phyloP scores from a whole-genome alignment of 169 alveolate genomes.

The Eimeria acervulina region DNA sequence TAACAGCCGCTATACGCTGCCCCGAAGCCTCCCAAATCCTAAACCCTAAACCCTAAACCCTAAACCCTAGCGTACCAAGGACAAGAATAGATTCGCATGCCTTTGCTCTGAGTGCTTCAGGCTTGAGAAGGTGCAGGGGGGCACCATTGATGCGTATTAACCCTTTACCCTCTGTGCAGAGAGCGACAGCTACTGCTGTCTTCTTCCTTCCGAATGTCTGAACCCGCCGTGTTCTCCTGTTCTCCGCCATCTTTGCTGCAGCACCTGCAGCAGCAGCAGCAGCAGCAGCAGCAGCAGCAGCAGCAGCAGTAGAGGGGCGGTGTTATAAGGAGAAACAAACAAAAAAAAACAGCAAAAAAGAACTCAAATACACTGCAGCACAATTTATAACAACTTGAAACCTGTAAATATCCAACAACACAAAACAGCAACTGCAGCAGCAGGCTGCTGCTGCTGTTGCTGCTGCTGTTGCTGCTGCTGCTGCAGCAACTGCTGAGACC shows the following conservation, averaged over 20 bases:
- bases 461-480: slow-evolving; percentile 41
- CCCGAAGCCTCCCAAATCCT: not conserved
- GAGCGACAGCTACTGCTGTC: slow-evolving; percentile 99
- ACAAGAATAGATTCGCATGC: slow-evolving; percentile 98
- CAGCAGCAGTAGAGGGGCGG: not conserved
- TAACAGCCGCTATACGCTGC: not conserved
- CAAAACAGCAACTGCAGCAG: slow-evolving; percentile 7
- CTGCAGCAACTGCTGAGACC: not conserved
- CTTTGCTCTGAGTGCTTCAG: slow-evolving; percentile 95
- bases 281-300: slow-evolving; percentile 21
- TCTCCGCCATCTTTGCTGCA: slow-evolving; percentile 67
- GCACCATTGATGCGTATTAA: slow-evolving; percentile 89
- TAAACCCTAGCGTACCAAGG: slow-evolving; percentile 91
- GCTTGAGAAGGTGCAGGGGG: slow-evolving; percentile 83
- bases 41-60: not conserved
- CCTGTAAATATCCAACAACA: not conserved
- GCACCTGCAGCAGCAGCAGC: slow-evolving; percentile 36
- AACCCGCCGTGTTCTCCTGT: slow-evolving; percentile 68
- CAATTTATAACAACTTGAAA: not conserved
- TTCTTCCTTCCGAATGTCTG: slow-evolving; percentile 91
- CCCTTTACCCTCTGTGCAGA: slow-evolving; percentile 96
- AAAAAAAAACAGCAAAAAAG: not conserved
- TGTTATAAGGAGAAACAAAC: not conserved
- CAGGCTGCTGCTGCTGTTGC: too few species aligned
- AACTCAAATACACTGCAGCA: not conserved